phyloP scores from a whole-genome alignment of 225 moss, liverwort and hornwort species.

The Marchantia paleacea region DNA sequence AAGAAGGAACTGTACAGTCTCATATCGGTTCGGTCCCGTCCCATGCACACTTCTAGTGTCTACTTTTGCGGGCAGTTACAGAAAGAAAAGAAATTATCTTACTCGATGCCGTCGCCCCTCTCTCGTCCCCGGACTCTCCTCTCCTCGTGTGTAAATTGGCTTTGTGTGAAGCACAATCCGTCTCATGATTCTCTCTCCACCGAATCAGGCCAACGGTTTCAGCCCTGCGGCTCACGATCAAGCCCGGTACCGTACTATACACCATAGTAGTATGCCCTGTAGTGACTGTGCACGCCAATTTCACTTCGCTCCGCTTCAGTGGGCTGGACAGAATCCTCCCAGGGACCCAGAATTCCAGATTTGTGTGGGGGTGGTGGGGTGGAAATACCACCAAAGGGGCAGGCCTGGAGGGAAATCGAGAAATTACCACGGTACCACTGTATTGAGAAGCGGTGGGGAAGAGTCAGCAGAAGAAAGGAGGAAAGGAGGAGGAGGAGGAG shows the following conservation, averaged over 20 bases:
- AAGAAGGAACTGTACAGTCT: background rate
- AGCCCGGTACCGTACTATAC: no score
- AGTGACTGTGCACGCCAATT: no score
- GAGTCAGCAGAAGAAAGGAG: background rate
- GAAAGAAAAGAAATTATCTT: background rate
- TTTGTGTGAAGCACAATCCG: no score
- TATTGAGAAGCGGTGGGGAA: background rate
- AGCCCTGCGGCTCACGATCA: no score
- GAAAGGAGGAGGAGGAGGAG: no score
- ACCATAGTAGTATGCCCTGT: no score
- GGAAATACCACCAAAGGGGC: background rate
- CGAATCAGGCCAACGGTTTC: no score
- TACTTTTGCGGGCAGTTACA: background rate
- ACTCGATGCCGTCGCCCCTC: background rate
- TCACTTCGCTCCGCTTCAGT: no score
- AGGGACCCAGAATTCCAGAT: no score
- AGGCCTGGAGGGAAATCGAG: background rate
- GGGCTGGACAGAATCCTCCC: no score
- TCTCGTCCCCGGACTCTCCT: background rate
- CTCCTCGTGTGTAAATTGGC: no score
- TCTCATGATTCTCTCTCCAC: no score
- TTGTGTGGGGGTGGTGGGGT: background rate
- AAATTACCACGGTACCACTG: background rate
- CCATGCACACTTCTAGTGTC: background rate
- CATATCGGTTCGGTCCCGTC: background rate